phyloP scores from a whole-genome alignment of 306 rosid genomes.

The Quercus dentata region DNA sequence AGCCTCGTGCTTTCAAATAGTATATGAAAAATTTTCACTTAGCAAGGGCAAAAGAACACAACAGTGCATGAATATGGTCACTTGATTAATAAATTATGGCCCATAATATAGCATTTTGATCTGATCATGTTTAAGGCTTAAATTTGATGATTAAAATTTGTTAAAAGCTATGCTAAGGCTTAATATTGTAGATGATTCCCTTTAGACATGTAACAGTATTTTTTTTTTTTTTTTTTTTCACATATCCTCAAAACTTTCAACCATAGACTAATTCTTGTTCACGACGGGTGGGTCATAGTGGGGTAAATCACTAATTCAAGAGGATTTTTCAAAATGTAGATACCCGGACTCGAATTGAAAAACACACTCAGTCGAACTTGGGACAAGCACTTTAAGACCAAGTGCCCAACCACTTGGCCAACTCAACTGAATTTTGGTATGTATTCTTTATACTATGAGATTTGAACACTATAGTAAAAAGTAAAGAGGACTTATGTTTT shows the following conservation, averaged over 20 bases:
- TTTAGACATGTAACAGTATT: too few relatives aligned
- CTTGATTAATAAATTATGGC: not conserved
- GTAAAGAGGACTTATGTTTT: not conserved
- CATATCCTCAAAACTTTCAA: too few relatives aligned
- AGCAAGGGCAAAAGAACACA: too few relatives aligned
- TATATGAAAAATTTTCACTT: not conserved
- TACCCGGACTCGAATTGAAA: accelerated
- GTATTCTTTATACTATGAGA: not conserved
- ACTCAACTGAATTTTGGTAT: too few relatives aligned
- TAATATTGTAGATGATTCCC: too few relatives aligned
- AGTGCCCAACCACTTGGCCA: too few relatives aligned
- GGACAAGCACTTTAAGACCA: too few relatives aligned
- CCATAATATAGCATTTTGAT: not conserved
- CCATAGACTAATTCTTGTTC: too few relatives aligned
- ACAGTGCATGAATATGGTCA: not conserved
- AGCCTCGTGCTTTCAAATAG: not conserved
- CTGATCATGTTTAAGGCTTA: not conserved
- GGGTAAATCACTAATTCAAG: accelerated
- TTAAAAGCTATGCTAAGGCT: too few relatives aligned
- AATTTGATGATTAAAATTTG: not conserved
- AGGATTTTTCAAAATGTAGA: too few relatives aligned
- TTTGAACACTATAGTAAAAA: not conserved
- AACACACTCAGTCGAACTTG: accelerated
- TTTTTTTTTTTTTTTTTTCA: too few relatives aligned
- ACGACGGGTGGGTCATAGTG: accelerated